Conservation (phyloP, 495 filamentous ascomycete species). For the Aspergillus coremiiformis region DNA sequence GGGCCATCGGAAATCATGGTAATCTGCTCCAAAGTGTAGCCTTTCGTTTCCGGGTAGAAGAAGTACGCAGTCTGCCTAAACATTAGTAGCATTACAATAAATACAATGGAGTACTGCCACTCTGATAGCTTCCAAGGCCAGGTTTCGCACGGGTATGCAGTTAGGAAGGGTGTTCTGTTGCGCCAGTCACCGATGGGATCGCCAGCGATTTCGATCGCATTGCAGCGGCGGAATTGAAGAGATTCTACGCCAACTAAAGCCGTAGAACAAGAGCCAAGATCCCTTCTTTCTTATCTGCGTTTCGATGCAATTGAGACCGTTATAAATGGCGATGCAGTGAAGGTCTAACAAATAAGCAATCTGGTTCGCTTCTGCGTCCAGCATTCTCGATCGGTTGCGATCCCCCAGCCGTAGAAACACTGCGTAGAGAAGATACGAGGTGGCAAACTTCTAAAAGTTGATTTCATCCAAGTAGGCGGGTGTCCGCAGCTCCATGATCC, state of each 20-base stretch:
- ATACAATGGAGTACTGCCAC: conserved; percentile 57
- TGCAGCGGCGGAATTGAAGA: conserved; percentile 15
- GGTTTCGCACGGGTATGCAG: conserved; percentile 58
- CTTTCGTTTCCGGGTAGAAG: conserved; percentile 59
- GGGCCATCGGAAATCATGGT: conserved; percentile 29
- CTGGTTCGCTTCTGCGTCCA: conserved; percentile 20
- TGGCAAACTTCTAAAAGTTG: conserved; percentile 19
- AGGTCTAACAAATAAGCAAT: conserved; percentile 20
- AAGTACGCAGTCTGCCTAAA: conserved; percentile 51
- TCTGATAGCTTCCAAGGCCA: conserved; percentile 47
- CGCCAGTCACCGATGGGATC: neutral
- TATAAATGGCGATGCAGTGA: conserved; percentile 12
- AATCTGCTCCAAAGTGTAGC: conserved; percentile 57
- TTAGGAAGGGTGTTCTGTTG: conserved; percentile 47
- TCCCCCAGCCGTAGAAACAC: conserved; percentile 19
- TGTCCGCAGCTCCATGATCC: conserved; percentile 8
- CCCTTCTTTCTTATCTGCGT: conserved; percentile 37
- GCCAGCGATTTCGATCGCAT: conserved; percentile 9
- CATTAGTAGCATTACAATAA: conserved; percentile 46
- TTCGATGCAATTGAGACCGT: conserved; percentile 25
- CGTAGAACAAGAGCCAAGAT: conserved; percentile 25
- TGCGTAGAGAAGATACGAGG: conserved; percentile 16
- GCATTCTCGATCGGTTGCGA: conserved; percentile 20
- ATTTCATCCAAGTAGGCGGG: conserved; percentile 18
- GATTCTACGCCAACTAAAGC: conserved; percentile 38